phyloP scores from a whole-genome alignment of 257 asterid species.

The Salvia splendens region DNA sequence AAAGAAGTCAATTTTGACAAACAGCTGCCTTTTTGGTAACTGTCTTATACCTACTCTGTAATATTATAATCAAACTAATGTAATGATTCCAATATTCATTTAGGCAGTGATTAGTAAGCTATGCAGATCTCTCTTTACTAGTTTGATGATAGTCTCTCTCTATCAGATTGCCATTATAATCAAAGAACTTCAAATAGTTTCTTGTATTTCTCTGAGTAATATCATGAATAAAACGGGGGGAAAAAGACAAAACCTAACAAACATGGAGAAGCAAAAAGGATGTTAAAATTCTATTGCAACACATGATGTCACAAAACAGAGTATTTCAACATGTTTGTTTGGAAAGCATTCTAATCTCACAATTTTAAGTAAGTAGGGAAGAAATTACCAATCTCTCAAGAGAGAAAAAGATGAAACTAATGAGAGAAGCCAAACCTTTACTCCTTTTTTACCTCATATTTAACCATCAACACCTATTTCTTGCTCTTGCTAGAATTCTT shows the following conservation, averaged over 20 bases:
- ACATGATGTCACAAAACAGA: not conserved
- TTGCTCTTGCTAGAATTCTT: slow-evolving; percentile 8
- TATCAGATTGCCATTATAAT: too few relatives aligned
- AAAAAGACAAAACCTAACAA: too few relatives aligned
- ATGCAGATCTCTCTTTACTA: too few relatives aligned
- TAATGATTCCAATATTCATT: slow-evolving; percentile 3
- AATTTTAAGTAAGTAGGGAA: not conserved
- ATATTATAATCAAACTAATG: slow-evolving; percentile 12
- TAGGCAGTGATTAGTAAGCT: too few relatives aligned
- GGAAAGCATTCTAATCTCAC: not conserved
- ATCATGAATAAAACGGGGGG: too few relatives aligned
- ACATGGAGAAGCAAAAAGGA: too few relatives aligned
- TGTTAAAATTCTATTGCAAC: too few relatives aligned
- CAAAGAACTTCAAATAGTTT: too few relatives aligned
- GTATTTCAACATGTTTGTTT: slow-evolving; percentile 1
- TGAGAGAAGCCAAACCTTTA: not conserved
- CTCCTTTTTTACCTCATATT: slow-evolving; percentile 8
- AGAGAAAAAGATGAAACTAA: not conserved
- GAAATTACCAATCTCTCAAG: slow-evolving; percentile 2
- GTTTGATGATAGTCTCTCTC: too few relatives aligned
- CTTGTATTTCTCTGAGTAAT: too few relatives aligned
- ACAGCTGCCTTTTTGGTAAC: slow-evolving; percentile 1
- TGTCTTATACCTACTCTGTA: slow-evolving; percentile 25
- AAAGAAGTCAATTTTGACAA: slow-evolving; percentile 18
- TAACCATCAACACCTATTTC: slow-evolving; percentile 23